A percentile compares a stretch with the other conserved stretches of the same genome.
Evolutionary conservation across 148 eudicot genomes (phyloP).

Genomic region (Fallopia convolvulus): DNA sequence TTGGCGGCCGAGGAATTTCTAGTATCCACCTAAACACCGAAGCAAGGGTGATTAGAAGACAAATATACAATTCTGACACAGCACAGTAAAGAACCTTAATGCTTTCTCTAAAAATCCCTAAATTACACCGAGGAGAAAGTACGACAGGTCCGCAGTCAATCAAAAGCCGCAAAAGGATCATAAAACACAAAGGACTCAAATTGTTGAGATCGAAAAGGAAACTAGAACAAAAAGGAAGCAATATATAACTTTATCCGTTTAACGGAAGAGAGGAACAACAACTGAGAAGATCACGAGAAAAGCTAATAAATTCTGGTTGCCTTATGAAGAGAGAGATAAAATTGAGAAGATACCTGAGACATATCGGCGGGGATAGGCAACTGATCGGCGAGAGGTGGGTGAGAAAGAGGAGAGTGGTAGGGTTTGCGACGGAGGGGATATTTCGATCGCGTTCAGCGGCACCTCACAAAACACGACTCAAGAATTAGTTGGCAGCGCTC

Average conservation of each 20-base stretch:
- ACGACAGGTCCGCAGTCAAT: not conserved
- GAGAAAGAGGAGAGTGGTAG: constrained; percentile 11
- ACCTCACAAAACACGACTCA: not conserved
- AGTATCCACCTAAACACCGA: constrained; percentile 52
- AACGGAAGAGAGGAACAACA: not conserved
- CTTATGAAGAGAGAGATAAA: not conserved
- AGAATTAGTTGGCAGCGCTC: not conserved
- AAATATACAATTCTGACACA: constrained; percentile 6
- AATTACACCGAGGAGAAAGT: not conserved
- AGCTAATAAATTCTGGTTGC: not conserved
- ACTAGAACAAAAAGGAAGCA: not conserved
- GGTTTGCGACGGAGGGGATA: constrained; percentile 17
- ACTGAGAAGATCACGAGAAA: not conserved
- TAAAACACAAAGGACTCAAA: not conserved
- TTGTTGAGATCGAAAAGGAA: not conserved
- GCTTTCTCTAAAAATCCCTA: not conserved
- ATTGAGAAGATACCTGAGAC: constrained; percentile 36
- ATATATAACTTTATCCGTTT: not conserved
- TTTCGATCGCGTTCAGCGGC: not conserved
- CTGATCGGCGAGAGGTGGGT: constrained; percentile 2
- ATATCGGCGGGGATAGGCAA: constrained; percentile 18
- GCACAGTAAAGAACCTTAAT: not conserved
- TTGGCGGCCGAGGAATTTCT: constrained; percentile 75
- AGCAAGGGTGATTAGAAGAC: constrained; percentile 7
- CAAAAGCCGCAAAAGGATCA: not conserved